Percentiles rank a stretch among this genome's conserved stretches.
Evolutionary conservation across 2,329 filamentous ascomycete species (phyloP).

Genomic region (Ascochyta viciae-villosae): DNA sequence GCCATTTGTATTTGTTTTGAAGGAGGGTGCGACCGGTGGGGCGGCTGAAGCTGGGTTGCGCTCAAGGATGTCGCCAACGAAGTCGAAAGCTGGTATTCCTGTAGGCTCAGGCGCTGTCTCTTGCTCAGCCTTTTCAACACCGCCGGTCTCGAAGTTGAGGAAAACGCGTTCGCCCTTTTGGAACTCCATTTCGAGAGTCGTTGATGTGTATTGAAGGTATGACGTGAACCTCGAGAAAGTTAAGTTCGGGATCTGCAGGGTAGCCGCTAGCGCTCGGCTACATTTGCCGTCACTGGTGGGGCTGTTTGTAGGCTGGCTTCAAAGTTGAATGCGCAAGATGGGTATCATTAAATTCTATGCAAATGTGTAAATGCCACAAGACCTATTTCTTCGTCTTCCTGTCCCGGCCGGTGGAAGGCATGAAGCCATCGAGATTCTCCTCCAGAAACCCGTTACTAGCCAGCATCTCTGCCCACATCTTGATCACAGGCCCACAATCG

Average conservation of each 20-base stretch:
- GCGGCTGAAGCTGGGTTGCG: constrained; percentile 67
- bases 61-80: constrained; percentile 81
- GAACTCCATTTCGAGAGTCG: constrained; percentile 47
- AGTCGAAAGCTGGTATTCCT: constrained; percentile 51
- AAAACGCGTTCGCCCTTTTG: constrained; percentile 67
- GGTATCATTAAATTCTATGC: not conserved
- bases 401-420: not conserved
- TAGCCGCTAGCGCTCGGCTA: constrained; percentile 17
- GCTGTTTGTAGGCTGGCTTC: not conserved
- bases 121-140: constrained; percentile 50
- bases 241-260: constrained; percentile 13
- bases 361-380: not conserved
- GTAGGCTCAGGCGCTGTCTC: constrained; percentile 23
- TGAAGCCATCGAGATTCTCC: constrained; percentile 34
- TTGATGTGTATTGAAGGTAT: not conserved
- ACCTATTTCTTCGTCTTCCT: constrained; percentile 5
- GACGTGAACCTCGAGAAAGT: constrained; percentile 7
- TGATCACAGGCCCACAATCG: constrained; percentile 74
- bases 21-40: constrained; percentile 68
- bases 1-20: constrained; percentile 66
- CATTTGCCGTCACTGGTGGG: not conserved
- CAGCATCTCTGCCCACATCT: constrained; percentile 72
- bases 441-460: constrained; percentile 69
- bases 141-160: constrained; percentile 65
- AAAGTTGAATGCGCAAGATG: not conserved